Percentiles rank a stretch among this genome's conserved stretches.
phyloP scores from a whole-genome alignment of 2,329 filamentous ascomycete species.

The Xylariomycetidae sp. region DNA sequence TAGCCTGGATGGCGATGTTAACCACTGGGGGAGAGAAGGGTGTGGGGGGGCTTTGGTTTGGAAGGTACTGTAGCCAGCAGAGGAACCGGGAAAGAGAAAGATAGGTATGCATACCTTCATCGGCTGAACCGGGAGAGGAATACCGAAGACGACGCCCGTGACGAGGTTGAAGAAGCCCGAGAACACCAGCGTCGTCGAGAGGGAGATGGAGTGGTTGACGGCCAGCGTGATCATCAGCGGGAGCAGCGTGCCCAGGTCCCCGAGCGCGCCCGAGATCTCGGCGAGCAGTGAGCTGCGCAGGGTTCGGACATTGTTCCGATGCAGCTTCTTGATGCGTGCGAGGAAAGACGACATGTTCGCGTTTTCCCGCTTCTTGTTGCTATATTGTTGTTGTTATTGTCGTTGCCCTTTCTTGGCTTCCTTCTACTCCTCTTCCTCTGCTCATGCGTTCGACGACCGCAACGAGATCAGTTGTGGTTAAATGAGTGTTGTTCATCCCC shows the following conservation, averaged over 20 bases:
- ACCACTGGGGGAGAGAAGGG: background rate
- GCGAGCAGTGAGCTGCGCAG: constrained; percentile 45
- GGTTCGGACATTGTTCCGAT: constrained; percentile 45
- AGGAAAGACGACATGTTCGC: constrained; percentile 20
- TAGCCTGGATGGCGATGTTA: constrained; percentile 54
- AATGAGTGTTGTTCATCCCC: no score
- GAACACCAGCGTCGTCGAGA: constrained; percentile 81
- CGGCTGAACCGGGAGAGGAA: constrained; percentile 90
- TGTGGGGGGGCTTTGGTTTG: background rate
- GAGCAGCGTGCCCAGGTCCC: constrained; percentile 68
- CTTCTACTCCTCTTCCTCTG: no score
- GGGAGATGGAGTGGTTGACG: constrained; percentile 70
- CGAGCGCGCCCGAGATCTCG: constrained; percentile 83
- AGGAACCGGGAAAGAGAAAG: background rate
- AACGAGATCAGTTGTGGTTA: no score
- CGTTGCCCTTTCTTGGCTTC: no score
- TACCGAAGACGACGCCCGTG: constrained; percentile 78
- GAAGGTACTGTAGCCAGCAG: background rate
- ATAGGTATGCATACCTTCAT: constrained; percentile 50
- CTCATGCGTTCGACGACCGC: no score
- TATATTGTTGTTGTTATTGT: no score
- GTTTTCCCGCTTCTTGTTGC: background rate
- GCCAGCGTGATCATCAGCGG: constrained; percentile 79
- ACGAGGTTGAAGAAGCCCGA: constrained; percentile 82
- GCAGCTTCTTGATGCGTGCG: constrained; percentile 26